Evolutionary conservation across 257 asterid species (phyloP).

Genomic region (Perilla frutescens): DNA sequence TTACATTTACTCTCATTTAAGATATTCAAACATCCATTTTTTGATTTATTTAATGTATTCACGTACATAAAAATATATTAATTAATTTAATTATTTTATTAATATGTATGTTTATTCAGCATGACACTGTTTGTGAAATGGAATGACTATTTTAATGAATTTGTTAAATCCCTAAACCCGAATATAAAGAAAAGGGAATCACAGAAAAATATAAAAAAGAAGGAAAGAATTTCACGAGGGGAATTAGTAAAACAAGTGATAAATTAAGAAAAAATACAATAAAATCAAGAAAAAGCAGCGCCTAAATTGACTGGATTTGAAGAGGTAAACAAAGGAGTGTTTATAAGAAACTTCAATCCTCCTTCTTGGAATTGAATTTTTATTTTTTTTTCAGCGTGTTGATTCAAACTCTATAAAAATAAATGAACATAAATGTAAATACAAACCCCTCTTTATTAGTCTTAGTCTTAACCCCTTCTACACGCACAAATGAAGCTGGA

Average conservation of each 20-base stretch:
- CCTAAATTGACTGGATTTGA: constrained; percentile 13
- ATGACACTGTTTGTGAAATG: too few species aligned
- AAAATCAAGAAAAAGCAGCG: background rate
- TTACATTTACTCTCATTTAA: too few species aligned
- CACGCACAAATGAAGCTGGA: constrained; percentile 10
- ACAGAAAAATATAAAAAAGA: background rate
- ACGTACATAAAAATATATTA: too few species aligned
- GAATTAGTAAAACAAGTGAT: background rate
- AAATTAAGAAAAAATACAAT: background rate
- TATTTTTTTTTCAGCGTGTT: background rate
- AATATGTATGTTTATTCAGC: too few species aligned
- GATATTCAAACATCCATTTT: too few species aligned
- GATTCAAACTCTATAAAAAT: constrained; percentile 5
- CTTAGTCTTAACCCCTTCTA: background rate
- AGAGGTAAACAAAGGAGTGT: background rate
- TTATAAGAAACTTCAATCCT: background rate
- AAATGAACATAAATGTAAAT: background rate
- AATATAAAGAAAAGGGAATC: background rate
- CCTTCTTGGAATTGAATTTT: background rate
- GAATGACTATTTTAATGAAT: too few species aligned
- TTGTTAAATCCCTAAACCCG: background rate
- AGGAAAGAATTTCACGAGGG: background rate
- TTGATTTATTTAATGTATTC: background rate
- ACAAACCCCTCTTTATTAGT: background rate
- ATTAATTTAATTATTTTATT: too few species aligned